Base-by-base conservation (phyloP, 202 grass and related monocot genomes). In the Saccharum hybrid region DNA sequence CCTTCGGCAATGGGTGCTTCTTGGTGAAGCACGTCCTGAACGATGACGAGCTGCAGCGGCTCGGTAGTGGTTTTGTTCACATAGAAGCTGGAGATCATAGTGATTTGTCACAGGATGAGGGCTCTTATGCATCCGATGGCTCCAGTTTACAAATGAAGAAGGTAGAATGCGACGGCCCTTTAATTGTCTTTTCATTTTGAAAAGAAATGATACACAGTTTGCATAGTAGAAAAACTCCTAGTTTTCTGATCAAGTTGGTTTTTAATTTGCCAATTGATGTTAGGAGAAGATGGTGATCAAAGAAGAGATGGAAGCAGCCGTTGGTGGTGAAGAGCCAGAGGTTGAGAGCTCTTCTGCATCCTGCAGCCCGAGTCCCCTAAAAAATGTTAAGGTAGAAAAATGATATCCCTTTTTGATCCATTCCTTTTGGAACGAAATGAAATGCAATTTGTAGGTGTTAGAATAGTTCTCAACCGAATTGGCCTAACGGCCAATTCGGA, bases 401-500 rank as follows among this genome's bases (percentile, higher is more conserved):
- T 51, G 12, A 12, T n/a, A 39, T 65, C 31, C 30, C 1, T 31
- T 46, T 28, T 5, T 46, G 15, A 31, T 72, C 23, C 3, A 22
- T 49, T 2, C 12, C n/a, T 49, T 70, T 42, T 7, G 38, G 11
- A 23, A 70, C 10, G 5, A 45, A 71, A 71, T 26, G 21, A 6
- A 22, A 45, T 8, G 2, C 8, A 60, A 19, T 54, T 16, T 39
- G 2, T 54, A 54, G 51, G 11, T 26, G 93, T 81, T 95, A 90
- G 71, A 95, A 90, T 95, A 92, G 72, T 92, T 95, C 28, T 28
- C 28, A 28, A 28, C 28, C 28, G 28, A 28, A 28, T 28, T 28
- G 28, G 28, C 28, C 28, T 1, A 28, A 28, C 28, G 1, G 28
- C 28, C 28, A 28, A 28, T 2, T 28, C 28, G 28, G 28, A 28